Evolutionary conservation across 345 rosid species (phyloP), one percentile per base, ranked within the genome.

Genomic region (Nasturtium officinale): DNA sequence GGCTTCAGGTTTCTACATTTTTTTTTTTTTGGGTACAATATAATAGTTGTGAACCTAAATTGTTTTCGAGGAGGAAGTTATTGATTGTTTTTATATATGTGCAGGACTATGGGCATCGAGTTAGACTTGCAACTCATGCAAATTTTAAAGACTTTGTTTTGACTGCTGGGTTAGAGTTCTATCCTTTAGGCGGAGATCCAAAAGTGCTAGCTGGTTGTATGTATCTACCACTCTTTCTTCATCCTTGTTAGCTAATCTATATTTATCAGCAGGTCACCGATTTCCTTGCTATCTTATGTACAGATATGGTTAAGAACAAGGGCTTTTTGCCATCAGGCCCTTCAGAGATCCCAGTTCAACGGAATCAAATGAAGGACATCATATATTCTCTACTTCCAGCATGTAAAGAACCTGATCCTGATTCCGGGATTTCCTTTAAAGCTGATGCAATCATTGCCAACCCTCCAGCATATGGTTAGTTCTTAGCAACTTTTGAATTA

Each of bases 61-160:
- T 70, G 32, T 40, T 20, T 16, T 17, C 50, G 13, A 37, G 59
- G 17, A 37, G 40, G 7, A 6, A 9, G 23, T 59, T 23, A 38
- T 26, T 13, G 33, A 62, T 5, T 42, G n/a, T 20, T 16, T 59
- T 29, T 57, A 3, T 37, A 11, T 37, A 11, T 3, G 25, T 83
- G 94, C 89, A 96, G 99, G 98, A 96, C 73, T 89, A 88, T 81
- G 99, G 99, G 26, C 99, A 96, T 89, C 90, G 99, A 55, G 99
- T 96, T 79, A 92, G 99, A 83, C 82, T 96, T 75, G 99, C 99
- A 42, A 96, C 97, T 67, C 99, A 96, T 86, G 86, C 91, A 73
- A 96, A 96, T 84, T 96, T 96, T 79, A 96, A 89, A 73, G 99
- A 96, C 79, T 96, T 96, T 84, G 97, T 96, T 78, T 71, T 92